phyloP scores from a whole-genome alignment of 129 eudicot genomes.

The Artemisia tridentata region DNA sequence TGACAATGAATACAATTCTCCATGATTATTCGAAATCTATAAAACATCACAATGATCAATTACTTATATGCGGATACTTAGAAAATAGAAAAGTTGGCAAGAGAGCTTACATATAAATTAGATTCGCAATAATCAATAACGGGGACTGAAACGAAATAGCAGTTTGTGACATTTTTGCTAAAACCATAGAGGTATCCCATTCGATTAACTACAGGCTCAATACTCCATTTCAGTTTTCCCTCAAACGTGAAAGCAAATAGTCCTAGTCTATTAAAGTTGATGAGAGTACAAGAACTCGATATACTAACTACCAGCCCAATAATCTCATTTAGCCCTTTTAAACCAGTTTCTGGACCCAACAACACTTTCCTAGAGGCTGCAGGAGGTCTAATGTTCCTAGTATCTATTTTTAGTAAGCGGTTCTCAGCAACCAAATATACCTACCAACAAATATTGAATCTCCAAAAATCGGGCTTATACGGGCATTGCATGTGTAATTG shows the following conservation, averaged over 20 bases:
- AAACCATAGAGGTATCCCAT: too few relatives aligned
- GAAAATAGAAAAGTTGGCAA: background rate
- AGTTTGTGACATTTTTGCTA: too few relatives aligned
- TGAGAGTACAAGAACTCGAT: slow-evolving; percentile 59
- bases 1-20: slow-evolving; percentile 75
- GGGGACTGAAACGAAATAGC: too few relatives aligned
- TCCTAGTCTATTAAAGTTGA: slow-evolving; percentile 60
- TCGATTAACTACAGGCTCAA: too few relatives aligned
- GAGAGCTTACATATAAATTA: slow-evolving; percentile 57
- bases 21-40: slow-evolving; percentile 71
- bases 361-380: slow-evolving; percentile 59
- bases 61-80: too few relatives aligned
- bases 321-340: slow-evolving; percentile 29
- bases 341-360: slow-evolving; percentile 55
- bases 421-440: slow-evolving; percentile 67
- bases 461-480: slow-evolving; percentile 65
- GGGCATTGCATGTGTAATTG: background rate
- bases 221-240: too few relatives aligned
- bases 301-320: slow-evolving; percentile 67
- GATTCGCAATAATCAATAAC: too few relatives aligned
- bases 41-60: background rate
- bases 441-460: slow-evolving; percentile 24
- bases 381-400: slow-evolving; percentile 33
- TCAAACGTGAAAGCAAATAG: too few relatives aligned
- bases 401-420: slow-evolving; percentile 54